Evolutionary conservation across 225 moss, liverwort and hornwort species (phyloP).

Genomic region (Climacium dendroides): DNA sequence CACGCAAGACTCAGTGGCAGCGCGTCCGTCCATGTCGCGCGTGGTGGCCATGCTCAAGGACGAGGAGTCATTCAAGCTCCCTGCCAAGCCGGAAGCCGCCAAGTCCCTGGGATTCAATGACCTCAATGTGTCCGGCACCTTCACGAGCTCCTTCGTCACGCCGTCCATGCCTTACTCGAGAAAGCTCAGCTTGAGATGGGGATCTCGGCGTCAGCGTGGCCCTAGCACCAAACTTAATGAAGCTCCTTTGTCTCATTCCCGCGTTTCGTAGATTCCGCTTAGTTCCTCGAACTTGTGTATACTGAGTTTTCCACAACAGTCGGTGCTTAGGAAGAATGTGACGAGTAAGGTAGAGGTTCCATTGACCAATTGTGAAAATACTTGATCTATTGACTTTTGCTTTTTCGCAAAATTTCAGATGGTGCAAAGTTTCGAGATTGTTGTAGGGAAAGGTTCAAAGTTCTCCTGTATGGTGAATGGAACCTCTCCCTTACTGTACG

Average conservation of each 20-base stretch:
- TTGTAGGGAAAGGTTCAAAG: neutral
- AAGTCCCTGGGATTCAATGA: slow-evolving; percentile 9
- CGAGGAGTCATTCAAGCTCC: neutral
- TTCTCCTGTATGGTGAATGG: neutral
- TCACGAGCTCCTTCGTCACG: slow-evolving; percentile 17
- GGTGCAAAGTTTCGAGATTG: neutral
- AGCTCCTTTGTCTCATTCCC: neutral
- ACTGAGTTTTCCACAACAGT: neutral
- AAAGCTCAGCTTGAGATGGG: slow-evolving; percentile 7
- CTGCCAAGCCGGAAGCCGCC: neutral
- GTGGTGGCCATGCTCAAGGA: slow-evolving; percentile 6
- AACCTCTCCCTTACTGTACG: neutral
- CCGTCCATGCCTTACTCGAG: neutral
- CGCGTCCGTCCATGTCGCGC: slow-evolving; percentile 29
- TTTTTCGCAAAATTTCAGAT: neutral
- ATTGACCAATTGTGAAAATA: neutral
- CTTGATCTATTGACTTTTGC: neutral
- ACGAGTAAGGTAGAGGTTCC: neutral
- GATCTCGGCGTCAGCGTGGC: neutral
- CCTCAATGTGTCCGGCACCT: slow-evolving; percentile 17
- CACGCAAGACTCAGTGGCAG: slow-evolving; percentile 2
- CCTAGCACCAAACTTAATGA: slow-evolving; percentile 4
- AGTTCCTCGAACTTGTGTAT: neutral
- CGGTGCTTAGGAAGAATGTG: neutral
- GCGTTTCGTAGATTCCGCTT: neutral